Evolutionary conservation across 208 protist species (phyloP).

Genomic region (Vickermania ingenoplastis): DNA sequence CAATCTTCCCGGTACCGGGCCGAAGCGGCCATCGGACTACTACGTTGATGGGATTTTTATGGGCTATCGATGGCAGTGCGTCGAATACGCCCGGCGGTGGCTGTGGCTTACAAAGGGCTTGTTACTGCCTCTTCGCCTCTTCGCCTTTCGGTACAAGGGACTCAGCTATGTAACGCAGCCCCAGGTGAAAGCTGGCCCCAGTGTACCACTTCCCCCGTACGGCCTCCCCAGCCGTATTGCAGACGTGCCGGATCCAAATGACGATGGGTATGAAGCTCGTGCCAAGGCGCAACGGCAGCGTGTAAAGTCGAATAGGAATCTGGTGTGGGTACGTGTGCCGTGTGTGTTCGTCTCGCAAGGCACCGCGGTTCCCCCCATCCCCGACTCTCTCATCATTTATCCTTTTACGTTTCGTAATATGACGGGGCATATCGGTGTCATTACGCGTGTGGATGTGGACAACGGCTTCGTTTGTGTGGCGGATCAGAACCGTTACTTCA

Average conservation of each 20-base stretch:
- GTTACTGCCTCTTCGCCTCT: constrained; percentile 36
- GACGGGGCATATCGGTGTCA: constrained; percentile 77
- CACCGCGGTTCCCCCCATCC: constrained; percentile 24
- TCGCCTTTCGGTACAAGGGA: constrained; percentile 29
- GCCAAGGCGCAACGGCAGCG: too few relatives aligned
- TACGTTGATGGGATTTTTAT: constrained; percentile 48
- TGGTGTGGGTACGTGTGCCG: constrained; percentile 28
- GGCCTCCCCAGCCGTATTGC: neutral
- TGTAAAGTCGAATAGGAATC: too few relatives aligned
- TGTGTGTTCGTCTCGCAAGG: constrained; percentile 46
- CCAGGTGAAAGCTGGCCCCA: neutral
- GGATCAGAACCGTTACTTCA: constrained; percentile 79
- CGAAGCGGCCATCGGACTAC: constrained; percentile 31
- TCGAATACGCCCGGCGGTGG: constrained; percentile 78
- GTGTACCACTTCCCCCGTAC: too few relatives aligned
- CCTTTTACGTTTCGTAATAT: constrained; percentile 44
- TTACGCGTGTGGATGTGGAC: constrained; percentile 37
- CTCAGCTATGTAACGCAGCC: constrained; percentile 21
- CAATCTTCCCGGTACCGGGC: constrained; percentile 44
- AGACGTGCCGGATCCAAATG: neutral
- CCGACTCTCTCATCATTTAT: constrained; percentile 68
- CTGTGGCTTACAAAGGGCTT: constrained; percentile 52
- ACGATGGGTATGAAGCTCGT: constrained; percentile 8
- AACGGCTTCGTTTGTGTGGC: constrained; percentile 35
- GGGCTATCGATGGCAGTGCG: constrained; percentile 84